A percentile compares a stretch with the other conserved stretches of the same genome.
Conservation (phyloP, 2,329 filamentous ascomycete species). For the Diaporthe vexans region DNA sequence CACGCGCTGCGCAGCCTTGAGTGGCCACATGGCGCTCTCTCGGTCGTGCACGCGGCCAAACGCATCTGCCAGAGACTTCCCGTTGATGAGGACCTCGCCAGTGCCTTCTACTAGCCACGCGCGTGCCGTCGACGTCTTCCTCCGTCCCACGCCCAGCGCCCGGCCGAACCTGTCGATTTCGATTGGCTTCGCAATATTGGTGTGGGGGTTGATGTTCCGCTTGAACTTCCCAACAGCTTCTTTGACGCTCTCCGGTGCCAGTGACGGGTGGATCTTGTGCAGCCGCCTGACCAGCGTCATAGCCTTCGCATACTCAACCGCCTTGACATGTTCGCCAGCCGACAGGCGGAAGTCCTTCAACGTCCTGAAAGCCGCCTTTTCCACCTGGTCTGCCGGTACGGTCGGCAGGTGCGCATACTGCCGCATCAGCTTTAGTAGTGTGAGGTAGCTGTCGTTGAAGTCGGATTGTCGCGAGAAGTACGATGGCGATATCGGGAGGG, state of each 20-base stretch:
- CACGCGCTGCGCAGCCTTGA: conserved; percentile 84
- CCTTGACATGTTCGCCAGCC: conserved; percentile 80
- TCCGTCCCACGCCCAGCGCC: conserved; percentile 83
- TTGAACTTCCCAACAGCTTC: conserved; percentile 78
- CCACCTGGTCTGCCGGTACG: conserved; percentile 74
- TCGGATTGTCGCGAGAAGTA: conserved; percentile 91
- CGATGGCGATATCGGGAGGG: conserved; percentile 88
- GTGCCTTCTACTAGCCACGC: conserved; percentile 94
- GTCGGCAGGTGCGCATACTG: conserved; percentile 82
- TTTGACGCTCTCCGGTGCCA: conserved; percentile 80
- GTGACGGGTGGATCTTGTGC: conserved; percentile 84
- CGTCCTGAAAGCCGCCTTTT: conserved; percentile 85
- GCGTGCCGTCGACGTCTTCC: conserved; percentile 88
- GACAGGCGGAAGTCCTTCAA: conserved; percentile 80
- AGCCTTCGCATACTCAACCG: conserved; percentile 83
- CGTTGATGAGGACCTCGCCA: conserved; percentile 91
- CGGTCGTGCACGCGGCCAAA: conserved; percentile 94
- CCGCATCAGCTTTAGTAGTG: conserved; percentile 78
- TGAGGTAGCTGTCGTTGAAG: conserved; percentile 88
- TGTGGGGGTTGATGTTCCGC: conserved; percentile 79
- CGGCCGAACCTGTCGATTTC: conserved; percentile 83
- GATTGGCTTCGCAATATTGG: conserved; percentile 73
- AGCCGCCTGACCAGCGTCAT: conserved; percentile 82
- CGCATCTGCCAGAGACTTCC: conserved; percentile 83
- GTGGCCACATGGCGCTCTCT: conserved; percentile 92